A percentile compares a stretch with the other conserved stretches of the same genome.
Conservation (phyloP, 208 protist genomes). For the Crithidia mellificae region DNA sequence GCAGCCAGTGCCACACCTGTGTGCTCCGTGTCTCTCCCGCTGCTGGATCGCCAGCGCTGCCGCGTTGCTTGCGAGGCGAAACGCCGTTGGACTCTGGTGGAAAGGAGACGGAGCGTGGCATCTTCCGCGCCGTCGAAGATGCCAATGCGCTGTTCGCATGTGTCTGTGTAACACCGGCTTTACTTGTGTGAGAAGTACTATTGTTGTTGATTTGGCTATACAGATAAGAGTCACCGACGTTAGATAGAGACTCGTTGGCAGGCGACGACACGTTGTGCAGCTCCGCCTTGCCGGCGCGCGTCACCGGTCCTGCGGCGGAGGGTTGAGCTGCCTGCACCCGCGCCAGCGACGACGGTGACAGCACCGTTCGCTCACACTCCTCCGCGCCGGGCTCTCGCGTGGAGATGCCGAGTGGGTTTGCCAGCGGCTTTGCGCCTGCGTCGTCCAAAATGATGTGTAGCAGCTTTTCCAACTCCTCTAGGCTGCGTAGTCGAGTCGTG, state of each 20-base stretch:
- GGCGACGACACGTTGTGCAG: background rate
- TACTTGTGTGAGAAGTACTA: too few relatives aligned
- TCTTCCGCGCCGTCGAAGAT: background rate
- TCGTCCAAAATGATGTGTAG: constrained; percentile 24
- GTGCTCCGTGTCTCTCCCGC: background rate
- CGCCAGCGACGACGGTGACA: background rate
- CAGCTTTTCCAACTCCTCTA: constrained; percentile 40
- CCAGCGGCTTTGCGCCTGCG: background rate
- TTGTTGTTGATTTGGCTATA: background rate
- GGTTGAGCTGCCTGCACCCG: background rate
- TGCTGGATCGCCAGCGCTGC: background rate
- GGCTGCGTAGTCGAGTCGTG: constrained; percentile 22
- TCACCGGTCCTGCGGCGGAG: background rate
- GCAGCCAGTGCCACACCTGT: constrained; percentile 11
- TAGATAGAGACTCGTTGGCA: background rate
- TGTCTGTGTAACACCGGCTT: too few relatives aligned
- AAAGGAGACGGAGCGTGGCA: constrained; percentile 14
- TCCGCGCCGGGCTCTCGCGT: constrained; percentile 4
- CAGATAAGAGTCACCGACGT: background rate
- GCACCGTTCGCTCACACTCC: constrained; percentile 7
- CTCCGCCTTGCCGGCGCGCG: background rate
- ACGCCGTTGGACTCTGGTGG: background rate
- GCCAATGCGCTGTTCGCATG: too few relatives aligned
- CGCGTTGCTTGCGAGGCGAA: background rate
- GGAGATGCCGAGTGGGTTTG: constrained; percentile 7